Evolutionary conservation across 2,329 filamentous ascomycete species (phyloP), one percentile per base, ranked within the genome.

Genomic region (Phyllosticta capitalensis): DNA sequence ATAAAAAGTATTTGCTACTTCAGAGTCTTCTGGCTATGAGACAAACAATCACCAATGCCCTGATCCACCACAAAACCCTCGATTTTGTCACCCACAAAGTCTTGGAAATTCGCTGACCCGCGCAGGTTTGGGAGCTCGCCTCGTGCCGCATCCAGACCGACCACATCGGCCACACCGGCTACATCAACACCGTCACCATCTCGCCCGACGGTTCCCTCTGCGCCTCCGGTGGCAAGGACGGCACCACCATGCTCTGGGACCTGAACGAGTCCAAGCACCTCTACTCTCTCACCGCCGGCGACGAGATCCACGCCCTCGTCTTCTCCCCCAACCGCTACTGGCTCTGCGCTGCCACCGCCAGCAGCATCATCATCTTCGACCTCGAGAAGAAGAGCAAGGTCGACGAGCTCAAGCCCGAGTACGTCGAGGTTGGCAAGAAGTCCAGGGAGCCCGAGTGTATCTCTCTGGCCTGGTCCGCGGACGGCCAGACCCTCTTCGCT

Each of bases 341-440:
- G 94, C 88, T 99, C 71, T 99, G 94, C 86, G 94, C 94, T 76
- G 94, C 94, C 76, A 99, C 94, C 66, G 85, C 90, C 76, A 90
- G 85, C 82, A 91, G 86, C 85, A 97, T 99, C 86, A 96, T 96
- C 86, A 97, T 99, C 85, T 99, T 99, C 83, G 94, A 99, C 76
- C 87, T 99, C 70, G 94, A 99, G 90, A 99, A 99, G 92, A 99
- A 99, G 92, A 95, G 88, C 88, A 97, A 96, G 89, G 92, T 97
- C 75, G 92, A 97, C 74, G 94, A 97, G 87, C 87, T 99, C 79
- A 96, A 95, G 88, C 92, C 92, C 69, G 94, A 99, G 79, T 95
- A 94, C 83, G 83, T 91, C 75, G 85, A 91, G 76, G 88, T 91
- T 76, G 90, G 92, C 83, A 96, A 96, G 90, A 97, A 97, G 90